phyloP scores from a whole-genome alignment of 176 grass and related monocot species.

The Puya raimondii region DNA sequence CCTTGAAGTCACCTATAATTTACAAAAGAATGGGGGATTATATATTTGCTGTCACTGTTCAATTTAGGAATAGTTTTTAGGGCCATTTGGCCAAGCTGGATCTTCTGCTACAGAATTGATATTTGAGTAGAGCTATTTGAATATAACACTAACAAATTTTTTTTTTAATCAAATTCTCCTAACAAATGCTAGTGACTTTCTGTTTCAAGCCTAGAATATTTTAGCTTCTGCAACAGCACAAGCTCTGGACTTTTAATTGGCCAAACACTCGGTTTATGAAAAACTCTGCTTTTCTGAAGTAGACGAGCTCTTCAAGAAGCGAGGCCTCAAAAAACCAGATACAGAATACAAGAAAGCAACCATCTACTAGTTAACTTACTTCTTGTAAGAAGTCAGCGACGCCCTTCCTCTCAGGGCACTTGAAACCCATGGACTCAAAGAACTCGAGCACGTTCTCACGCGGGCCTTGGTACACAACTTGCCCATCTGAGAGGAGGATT shows the following conservation, averaged over 20 bases:
- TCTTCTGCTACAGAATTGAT: background rate
- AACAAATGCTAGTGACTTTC: too few relatives aligned
- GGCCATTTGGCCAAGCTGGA: too few relatives aligned
- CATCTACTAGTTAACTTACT: conserved; percentile 11
- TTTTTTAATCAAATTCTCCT: background rate
- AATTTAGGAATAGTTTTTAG: too few relatives aligned
- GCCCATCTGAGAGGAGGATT: conserved; percentile 55
- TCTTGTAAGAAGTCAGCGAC: conserved; percentile 65
- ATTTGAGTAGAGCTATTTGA: background rate
- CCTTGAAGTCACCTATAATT: conserved; percentile 43
- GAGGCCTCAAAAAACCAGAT: too few relatives aligned
- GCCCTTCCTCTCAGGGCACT: conserved; percentile 50
- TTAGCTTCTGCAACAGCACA: too few relatives aligned
- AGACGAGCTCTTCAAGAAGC: background rate
- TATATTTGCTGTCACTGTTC: too few relatives aligned
- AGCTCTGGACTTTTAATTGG: background rate
- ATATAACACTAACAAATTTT: background rate
- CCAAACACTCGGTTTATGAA: background rate
- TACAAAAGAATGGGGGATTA: background rate
- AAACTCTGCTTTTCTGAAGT: background rate
- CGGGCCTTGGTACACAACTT: conserved; percentile 61
- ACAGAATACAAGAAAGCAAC: too few relatives aligned
- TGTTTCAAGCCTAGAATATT: too few relatives aligned
- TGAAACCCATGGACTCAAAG: conserved; percentile 55
- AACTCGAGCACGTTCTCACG: conserved; percentile 53